These are phyloP conservation scores for Dryadomyces quercivorus DNA, from an alignment of 2,329 filamentous ascomycete genomes.

Conservation along the genomic window DNA sequence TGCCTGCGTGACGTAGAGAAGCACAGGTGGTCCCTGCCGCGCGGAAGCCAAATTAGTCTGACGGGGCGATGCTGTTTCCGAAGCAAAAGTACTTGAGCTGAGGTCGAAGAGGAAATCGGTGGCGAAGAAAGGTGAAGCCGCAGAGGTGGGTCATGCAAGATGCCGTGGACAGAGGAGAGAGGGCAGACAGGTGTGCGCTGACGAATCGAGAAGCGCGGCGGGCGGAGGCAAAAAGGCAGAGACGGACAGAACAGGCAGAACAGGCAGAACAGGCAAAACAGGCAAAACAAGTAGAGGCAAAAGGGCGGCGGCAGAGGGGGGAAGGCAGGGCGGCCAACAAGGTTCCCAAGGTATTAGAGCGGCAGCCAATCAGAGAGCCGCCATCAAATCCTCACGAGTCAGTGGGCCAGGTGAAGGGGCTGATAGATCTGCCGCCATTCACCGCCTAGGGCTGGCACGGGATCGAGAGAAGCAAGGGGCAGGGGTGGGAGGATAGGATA, in stretches of 20 bases:
- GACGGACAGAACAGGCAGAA: neutral
- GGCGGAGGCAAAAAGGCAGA: neutral
- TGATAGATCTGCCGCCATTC: neutral
- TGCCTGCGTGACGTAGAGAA: neutral
- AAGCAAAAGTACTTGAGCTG: too few relatives aligned
- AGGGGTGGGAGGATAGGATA: too few relatives aligned
- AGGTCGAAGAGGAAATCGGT: neutral
- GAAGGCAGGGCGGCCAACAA: neutral
- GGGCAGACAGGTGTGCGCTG: neutral
- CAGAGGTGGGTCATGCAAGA: too few relatives aligned
- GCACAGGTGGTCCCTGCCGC: too few relatives aligned
- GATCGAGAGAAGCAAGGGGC: neutral
- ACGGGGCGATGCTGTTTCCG: too few relatives aligned
- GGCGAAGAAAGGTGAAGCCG: neutral
- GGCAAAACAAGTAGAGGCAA: neutral
- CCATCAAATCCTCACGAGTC: neutral
- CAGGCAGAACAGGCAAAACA: neutral
- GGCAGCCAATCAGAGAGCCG: neutral
- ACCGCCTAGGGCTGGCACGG: neutral
- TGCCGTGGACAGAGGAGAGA: neutral
- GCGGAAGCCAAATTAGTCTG: neutral
- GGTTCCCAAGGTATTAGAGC: neutral
- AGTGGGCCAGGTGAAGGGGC: neutral
- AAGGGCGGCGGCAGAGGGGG: neutral
- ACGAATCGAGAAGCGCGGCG: neutral